Evolutionary conservation across 495 filamentous ascomycete species (phyloP), one percentile per base, ranked within the genome.

Genomic region (Penicillium alfredii): DNA sequence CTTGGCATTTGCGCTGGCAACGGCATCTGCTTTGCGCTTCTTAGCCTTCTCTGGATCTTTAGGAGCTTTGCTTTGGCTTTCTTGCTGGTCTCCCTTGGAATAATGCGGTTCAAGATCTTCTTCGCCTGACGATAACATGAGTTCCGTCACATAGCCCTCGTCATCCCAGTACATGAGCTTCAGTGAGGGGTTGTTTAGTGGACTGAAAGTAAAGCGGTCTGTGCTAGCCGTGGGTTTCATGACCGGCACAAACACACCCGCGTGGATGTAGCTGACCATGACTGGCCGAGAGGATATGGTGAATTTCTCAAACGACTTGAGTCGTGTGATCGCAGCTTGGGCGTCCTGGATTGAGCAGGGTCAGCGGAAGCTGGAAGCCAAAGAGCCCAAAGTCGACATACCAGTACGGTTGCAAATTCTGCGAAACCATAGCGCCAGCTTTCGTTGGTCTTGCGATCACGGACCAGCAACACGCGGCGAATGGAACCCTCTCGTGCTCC

Each of bases 371-470:
- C 36, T 45, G 37, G 15, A 18, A 17, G 20, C 4, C n/a, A 23
- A 5, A 28, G 6, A 21, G 7, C n/a, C n/a, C n/a, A 20, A 14
- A 13, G 10, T 18, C 7, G 16, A 27, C 55, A 34, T 65, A 76
- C 74, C 48, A 72, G 63, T 17, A 73, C 60, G 19, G 58, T 84
- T n/a, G 74, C 78, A 53, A 90, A 95, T 55, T 95, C 88, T 14
- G 84, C 88, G 53, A 95, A 95, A 0, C 88, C 88, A 49, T 86
- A 94, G 30, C 81, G 76, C 80, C 85, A 89, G 39, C 82, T 88
- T 33, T 88, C 82, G 38, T 86, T 77, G 12, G 68, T 81, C 30
- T 69, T 71, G 41, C 82, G 72, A 48, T 92, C 84, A 30, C 86
- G 76, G 41, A 93, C 80, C 7, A 95, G 64, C 28, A 94, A 69